Evolutionary conservation across 495 filamentous ascomycete genomes (phyloP).

Genomic region (Hypoxylon perforatum): DNA sequence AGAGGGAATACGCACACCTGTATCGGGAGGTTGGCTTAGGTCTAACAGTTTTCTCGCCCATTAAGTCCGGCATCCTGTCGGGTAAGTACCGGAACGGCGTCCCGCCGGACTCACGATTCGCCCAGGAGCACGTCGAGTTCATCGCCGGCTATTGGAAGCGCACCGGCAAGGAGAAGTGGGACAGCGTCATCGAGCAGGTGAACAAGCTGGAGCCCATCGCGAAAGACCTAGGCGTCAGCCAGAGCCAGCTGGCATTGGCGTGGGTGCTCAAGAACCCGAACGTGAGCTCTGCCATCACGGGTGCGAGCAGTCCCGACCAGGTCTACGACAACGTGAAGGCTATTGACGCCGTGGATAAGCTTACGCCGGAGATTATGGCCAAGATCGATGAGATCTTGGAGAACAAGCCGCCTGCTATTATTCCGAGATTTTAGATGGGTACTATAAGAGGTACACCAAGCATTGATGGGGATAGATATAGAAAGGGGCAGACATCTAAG

Average conservation of each 20-base stretch:
- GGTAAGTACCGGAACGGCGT: constrained; percentile 84
- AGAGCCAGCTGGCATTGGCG: constrained; percentile 76
- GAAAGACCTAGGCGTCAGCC: constrained; percentile 71
- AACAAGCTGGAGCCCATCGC: constrained; percentile 70
- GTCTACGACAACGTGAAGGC: constrained; percentile 76
- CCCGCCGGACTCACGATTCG: constrained; percentile 66
- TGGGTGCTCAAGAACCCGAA: constrained; percentile 84
- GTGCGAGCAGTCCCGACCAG: constrained; percentile 77
- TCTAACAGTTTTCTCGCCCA: constrained; percentile 77
- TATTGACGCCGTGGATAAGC: constrained; percentile 67
- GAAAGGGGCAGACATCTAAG: too few species aligned
- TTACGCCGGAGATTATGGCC: constrained; percentile 74
- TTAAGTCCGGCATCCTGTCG: constrained; percentile 78
- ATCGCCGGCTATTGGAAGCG: constrained; percentile 59
- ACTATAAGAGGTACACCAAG: background rate
- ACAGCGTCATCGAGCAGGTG: constrained; percentile 57
- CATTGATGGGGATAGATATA: too few species aligned
- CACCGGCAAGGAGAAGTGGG: constrained; percentile 57
- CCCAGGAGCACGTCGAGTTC: constrained; percentile 58
- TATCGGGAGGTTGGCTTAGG: constrained; percentile 74
- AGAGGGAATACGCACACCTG: constrained; percentile 76
- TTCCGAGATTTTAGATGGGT: constrained; percentile 46
- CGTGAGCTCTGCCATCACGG: constrained; percentile 80
- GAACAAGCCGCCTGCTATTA: constrained; percentile 68
- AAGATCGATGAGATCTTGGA: constrained; percentile 74